Evolutionary conservation across 2,329 filamentous ascomycete species (phyloP).

Genomic region (Aspergillus spinulosporus): DNA sequence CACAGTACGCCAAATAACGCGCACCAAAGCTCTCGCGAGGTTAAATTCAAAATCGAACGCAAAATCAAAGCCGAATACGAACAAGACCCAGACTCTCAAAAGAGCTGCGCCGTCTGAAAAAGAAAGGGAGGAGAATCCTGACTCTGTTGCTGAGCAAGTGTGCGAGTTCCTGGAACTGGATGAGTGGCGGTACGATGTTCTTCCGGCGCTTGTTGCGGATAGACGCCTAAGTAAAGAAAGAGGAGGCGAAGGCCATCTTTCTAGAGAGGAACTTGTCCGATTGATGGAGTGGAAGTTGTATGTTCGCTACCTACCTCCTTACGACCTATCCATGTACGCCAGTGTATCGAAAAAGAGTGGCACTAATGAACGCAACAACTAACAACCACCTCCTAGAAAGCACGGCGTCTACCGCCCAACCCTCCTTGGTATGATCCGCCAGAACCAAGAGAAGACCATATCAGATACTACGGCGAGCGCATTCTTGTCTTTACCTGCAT

Average conservation of each 20-base stretch:
- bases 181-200: constrained; percentile 38
- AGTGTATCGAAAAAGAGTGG: too few species aligned
- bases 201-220: constrained; percentile 31
- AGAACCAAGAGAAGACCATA: constrained; percentile 33
- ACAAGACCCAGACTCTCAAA: constrained; percentile 12
- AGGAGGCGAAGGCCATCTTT: constrained; percentile 23
- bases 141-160: constrained; percentile 20
- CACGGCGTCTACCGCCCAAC: constrained; percentile 43
- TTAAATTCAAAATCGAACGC: constrained; percentile 9
- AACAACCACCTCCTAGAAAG: constrained; percentile 28
- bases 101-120: background rate
- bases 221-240: constrained; percentile 12
- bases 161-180: constrained; percentile 36
- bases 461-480: constrained; percentile 31
- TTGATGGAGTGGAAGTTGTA: constrained; percentile 50
- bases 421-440: constrained; percentile 42
- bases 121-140: background rate
- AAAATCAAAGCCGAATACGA: constrained; percentile 6
- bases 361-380: background rate
- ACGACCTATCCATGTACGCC: background rate
- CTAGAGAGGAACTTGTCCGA: constrained; percentile 38
- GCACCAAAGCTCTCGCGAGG: constrained; percentile 24
- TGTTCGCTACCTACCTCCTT: constrained; percentile 17
- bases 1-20: constrained; percentile 29
- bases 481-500: constrained; percentile 16